phyloP scores from a whole-genome alignment of 2,329 filamentous ascomycete species.

The Botrytis deweyae region DNA sequence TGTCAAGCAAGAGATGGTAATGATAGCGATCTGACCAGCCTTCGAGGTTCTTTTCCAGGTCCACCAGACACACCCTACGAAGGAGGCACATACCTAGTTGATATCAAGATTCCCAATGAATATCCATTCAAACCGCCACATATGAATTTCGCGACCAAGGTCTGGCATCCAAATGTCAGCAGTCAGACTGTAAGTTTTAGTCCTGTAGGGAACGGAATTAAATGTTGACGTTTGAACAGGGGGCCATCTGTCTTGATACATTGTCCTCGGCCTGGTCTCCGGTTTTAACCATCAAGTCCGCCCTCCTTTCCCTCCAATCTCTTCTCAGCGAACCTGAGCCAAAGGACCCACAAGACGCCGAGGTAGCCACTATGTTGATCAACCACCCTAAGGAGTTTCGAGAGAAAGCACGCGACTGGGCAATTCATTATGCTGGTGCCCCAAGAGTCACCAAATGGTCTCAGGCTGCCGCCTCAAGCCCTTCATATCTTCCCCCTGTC shows the following conservation, averaged over 20 bases:
- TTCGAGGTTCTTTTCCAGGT: conserved; percentile 79
- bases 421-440: conserved; percentile 77
- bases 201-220: not conserved
- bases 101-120: conserved; percentile 81
- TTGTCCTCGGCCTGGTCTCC: conserved; percentile 89
- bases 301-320: conserved; percentile 88
- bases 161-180: conserved; percentile 98
- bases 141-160: conserved; percentile 89
- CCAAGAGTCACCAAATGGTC: conserved; percentile 54
- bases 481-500: conserved; percentile 31
- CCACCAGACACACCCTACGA: conserved; percentile 94
- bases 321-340: conserved; percentile 92
- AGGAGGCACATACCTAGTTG: conserved; percentile 76
- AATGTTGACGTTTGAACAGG: conserved; percentile 53
- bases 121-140: conserved; percentile 92
- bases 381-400: conserved; percentile 76
- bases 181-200: conserved; percentile 73
- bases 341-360: conserved; percentile 93
- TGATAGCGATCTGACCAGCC: conserved; percentile 69
- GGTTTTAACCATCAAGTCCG: conserved; percentile 93
- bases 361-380: conserved; percentile 89
- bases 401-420: conserved; percentile 85
- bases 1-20: conserved; percentile 60
- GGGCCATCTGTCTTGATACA: conserved; percentile 95
- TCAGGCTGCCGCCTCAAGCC: conserved; percentile 44